Evolutionary conservation across 2,329 filamentous ascomycete species (phyloP).

Genomic region (Didymella pinodella): DNA sequence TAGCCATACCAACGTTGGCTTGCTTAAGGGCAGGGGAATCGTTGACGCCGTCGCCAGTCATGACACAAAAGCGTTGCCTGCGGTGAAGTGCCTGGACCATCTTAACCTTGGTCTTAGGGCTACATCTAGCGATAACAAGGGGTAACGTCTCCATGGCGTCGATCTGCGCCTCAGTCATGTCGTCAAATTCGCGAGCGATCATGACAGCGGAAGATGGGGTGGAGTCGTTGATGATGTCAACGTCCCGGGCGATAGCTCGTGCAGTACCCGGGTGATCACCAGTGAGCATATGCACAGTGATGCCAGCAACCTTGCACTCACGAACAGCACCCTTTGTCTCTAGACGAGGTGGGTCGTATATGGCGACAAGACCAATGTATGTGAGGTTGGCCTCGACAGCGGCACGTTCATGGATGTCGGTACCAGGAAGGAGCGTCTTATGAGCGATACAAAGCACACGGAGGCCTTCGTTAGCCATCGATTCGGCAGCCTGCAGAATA

Average conservation of each 20-base stretch:
- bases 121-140: slow-evolving; percentile 57
- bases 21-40: slow-evolving; percentile 53
- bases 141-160: slow-evolving; percentile 54
- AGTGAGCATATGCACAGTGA: slow-evolving; percentile 60
- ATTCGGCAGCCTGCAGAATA: slow-evolving; percentile 43
- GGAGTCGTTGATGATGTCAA: slow-evolving; percentile 52
- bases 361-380: slow-evolving; percentile 82
- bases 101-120: slow-evolving; percentile 57
- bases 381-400: slow-evolving; percentile 72
- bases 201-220: slow-evolving; percentile 48
- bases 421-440: slow-evolving; percentile 39
- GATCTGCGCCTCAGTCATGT: slow-evolving; percentile 53
- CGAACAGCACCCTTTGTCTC: slow-evolving; percentile 71
- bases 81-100: slow-evolving; percentile 56
- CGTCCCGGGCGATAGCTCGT: slow-evolving; percentile 57
- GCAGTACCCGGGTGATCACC: slow-evolving; percentile 58
- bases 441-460: slow-evolving; percentile 51
- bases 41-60: slow-evolving; percentile 56
- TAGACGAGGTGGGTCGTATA: slow-evolving; percentile 84
- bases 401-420: slow-evolving; percentile 57
- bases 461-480: slow-evolving; percentile 50
- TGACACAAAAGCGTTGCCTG: slow-evolving; percentile 51
- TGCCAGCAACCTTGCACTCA: slow-evolving; percentile 57
- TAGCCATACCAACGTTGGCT: slow-evolving; percentile 55
- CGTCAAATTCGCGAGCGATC: slow-evolving; percentile 56